A percentile compares a stretch with the other conserved stretches of the same genome.
phyloP scores from a whole-genome alignment of 805 yeast genomes.

The Candida xiaguanensis region DNA sequence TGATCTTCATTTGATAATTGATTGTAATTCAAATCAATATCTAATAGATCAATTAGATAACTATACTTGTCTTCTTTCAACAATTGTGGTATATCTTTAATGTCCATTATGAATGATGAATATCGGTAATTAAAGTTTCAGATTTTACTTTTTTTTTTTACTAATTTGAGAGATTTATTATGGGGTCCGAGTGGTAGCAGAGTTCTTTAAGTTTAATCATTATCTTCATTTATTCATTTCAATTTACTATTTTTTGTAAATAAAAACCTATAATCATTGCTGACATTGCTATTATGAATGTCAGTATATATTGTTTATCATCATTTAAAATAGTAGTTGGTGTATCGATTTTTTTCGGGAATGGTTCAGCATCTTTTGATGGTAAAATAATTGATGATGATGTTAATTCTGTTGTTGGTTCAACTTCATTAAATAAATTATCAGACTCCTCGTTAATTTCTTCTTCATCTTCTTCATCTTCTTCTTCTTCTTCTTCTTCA shows the following conservation, averaged over 20 bases:
- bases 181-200: too few relatives aligned
- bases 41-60: constrained; percentile 8
- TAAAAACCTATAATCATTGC: constrained; percentile 10
- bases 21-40: background rate
- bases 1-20: constrained; percentile 1
- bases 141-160: background rate
- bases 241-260: constrained; percentile 6
- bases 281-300: constrained; percentile 7
- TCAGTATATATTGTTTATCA: constrained; percentile 4
- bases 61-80: constrained; percentile 6
- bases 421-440: background rate
- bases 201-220: too few relatives aligned
- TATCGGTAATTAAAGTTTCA: too few relatives aligned
- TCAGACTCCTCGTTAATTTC: background rate
- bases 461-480: constrained; percentile 1
- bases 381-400: constrained; percentile 4
- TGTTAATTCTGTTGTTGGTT: background rate
- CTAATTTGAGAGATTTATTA: background rate
- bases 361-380: constrained; percentile 9
- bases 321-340: background rate
- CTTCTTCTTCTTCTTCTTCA: constrained; percentile 1
- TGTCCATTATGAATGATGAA: too few relatives aligned
- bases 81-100: background rate
- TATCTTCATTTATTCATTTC: too few relatives aligned
- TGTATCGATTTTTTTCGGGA: constrained; percentile 8